phyloP scores from a whole-genome alignment of 148 eudicot species.

The Tetragonia tetragonoides region DNA sequence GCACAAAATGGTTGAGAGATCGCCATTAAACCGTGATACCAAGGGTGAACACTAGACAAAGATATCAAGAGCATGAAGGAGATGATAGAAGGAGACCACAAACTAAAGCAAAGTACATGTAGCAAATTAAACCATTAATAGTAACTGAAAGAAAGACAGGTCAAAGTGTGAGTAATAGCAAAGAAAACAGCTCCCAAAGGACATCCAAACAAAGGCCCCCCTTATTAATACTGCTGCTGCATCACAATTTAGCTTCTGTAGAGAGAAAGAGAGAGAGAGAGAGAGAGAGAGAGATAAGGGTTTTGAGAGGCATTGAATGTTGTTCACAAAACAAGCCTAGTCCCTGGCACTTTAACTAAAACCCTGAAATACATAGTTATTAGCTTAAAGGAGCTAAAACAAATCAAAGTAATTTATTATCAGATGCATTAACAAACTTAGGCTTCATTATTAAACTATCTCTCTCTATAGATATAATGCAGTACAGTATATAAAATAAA shows the following conservation, averaged over 20 bases:
- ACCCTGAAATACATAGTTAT: constrained; percentile 21
- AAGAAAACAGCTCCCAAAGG: not conserved
- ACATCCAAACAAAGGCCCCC: not conserved
- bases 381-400: constrained; percentile 6
- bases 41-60: no score
- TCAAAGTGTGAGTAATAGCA: constrained; percentile 27
- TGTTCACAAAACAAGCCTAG: constrained; percentile 15
- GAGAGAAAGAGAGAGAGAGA: not conserved
- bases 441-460: constrained; percentile 27
- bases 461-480: constrained; percentile 13
- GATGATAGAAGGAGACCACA: constrained; percentile 10
- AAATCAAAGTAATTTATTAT: not conserved
- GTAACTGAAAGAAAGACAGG: constrained; percentile 32
- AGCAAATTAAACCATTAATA: constrained; percentile 25
- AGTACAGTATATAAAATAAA: not conserved
- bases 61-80: no score
- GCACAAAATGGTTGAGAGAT: no score
- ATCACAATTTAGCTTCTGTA: not conserved
- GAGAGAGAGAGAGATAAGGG: not conserved
- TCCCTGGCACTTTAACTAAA: constrained; percentile 16
- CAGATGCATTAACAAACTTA: constrained; percentile 18
- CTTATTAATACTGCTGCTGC: not conserved
- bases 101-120: constrained; percentile 31
- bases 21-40: no score
- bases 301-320: constrained; percentile 14